Percentiles rank a stretch among this genome's conserved stretches.
Conservation (phyloP, 2,329 filamentous ascomycete genomes). For the Xylariaceae sp. region DNA sequence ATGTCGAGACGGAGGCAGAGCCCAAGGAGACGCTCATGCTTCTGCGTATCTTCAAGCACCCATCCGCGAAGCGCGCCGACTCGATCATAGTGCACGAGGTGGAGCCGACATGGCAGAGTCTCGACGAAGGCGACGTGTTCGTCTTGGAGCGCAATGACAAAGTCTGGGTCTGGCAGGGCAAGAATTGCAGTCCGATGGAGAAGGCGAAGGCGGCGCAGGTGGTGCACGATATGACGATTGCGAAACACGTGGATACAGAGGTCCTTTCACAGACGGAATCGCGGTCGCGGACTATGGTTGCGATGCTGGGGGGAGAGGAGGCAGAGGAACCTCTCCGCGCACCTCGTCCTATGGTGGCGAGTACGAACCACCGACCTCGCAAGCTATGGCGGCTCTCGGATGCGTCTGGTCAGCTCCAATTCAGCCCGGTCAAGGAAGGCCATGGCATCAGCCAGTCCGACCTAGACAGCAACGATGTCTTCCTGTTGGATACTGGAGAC, state of each 20-base stretch:
- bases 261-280: constrained; percentile 59
- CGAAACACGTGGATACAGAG: constrained; percentile 62
- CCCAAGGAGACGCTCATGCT: constrained; percentile 43
- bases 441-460: constrained; percentile 40
- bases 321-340: constrained; percentile 25
- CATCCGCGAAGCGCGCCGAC: constrained; percentile 39
- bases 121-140: constrained; percentile 64
- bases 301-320: constrained; percentile 45
- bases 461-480: constrained; percentile 57
- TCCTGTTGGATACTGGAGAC: constrained; percentile 54
- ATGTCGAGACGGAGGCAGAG: constrained; percentile 48
- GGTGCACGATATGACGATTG: constrained; percentile 59
- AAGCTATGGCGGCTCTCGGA: constrained; percentile 62
- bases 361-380: constrained; percentile 23
- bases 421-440: constrained; percentile 56
- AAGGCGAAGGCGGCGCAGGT: constrained; percentile 65
- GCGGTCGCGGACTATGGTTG: constrained; percentile 49
- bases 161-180: constrained; percentile 68
- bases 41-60: constrained; percentile 60
- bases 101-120: constrained; percentile 54
- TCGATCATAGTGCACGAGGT: constrained; percentile 60
- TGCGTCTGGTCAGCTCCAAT: constrained; percentile 51
- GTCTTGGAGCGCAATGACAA: constrained; percentile 58
- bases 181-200: constrained; percentile 62
- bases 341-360: constrained; percentile 16